These are phyloP conservation scores for Cystobasidium sp. DNA, from an alignment of 1,284 basidiomycete species.

Conservation along the genomic window DNA sequence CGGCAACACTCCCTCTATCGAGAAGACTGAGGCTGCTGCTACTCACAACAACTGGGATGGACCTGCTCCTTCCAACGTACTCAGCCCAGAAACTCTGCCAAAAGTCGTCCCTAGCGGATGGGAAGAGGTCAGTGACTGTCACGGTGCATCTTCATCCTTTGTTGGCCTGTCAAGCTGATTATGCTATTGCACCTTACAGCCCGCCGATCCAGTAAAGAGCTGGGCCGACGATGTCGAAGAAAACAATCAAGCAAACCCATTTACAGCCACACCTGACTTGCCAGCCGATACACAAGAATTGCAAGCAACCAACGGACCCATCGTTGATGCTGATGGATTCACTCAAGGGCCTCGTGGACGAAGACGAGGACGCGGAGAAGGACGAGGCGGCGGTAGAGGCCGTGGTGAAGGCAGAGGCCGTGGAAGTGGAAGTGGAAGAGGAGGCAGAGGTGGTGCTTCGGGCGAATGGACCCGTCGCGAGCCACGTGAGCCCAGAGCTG, in stretches of 20 bases:
- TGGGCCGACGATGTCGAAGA: conserved; percentile 44
- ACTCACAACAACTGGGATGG: conserved; percentile 19
- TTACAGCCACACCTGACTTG: conserved; percentile 35
- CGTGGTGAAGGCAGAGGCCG: background rate
- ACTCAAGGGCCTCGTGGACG: conserved; percentile 34
- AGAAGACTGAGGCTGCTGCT: conserved; percentile 16
- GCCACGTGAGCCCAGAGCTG: conserved; percentile 14
- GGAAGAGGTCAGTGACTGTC: conserved; percentile 7
- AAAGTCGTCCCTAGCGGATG: background rate
- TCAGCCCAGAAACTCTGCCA: conserved; percentile 1
- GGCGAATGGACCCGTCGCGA: conserved; percentile 20
- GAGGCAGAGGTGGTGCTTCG: conserved; percentile 2
- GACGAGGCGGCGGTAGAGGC: background rate
- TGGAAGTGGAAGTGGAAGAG: background rate
- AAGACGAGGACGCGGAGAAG: conserved; percentile 36
- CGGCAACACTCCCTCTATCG: conserved; percentile 18
- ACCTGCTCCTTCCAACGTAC: background rate
- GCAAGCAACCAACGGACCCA: background rate
- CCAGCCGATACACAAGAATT: conserved; percentile 23
- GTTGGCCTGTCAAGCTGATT: too few species aligned
- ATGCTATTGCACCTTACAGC: too few species aligned
- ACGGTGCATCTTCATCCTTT: too few species aligned
- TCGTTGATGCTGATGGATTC: conserved; percentile 28
- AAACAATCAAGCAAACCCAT: conserved; percentile 32
- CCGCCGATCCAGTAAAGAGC: conserved; percentile 18